Base-by-base conservation (phyloP, 306 rosid species). In the Rosa rugosa region DNA sequence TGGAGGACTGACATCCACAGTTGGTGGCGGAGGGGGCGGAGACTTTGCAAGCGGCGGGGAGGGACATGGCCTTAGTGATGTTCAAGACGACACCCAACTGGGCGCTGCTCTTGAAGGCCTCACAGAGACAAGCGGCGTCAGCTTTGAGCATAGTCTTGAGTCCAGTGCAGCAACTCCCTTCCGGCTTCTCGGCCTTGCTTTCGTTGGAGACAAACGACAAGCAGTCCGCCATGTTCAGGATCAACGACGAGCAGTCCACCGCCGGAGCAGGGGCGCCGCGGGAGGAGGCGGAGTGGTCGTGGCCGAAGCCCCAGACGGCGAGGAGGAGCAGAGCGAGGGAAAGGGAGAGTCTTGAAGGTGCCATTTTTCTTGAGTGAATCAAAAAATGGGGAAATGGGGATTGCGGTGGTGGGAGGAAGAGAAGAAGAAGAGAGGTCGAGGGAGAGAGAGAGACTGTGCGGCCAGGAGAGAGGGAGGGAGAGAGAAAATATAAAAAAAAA, bases 21-120 rank as follows among this genome's bases (percentile, higher is more conserved):
- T 87, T 87, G 46, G 92, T 2, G 70, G 81, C 85, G 41, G 98
- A 83, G 38, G 98, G 90, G 60, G 93, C 90, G 12, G 90, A 80
- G 80, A 94, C 81, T 77, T 89, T 85, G 88, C 98, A 94, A 42
- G 88, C 96, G 45, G 92, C 73, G 22, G 98, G 97, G 78, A 94
- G 97, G 78, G 88, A 50, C 22, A 53, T 4, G 34, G 97, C 94
- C 78, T 88, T 90, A 4, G 98, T 84, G 78, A 92, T 80, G 66
- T 94, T 92, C 90, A 94, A 85, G 18, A 82, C 89, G 5, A 94
- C 87, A n/a, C 97, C 98, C 41, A 90, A 75, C 34, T 84, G 87
- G 57, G 93, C 82, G 70, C 96, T 89, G 64, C 82, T 90, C 79
- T 85, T 82, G 88, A 92, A 89, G 47, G 94, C 90, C 57, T 89